A percentile compares a stretch with the other conserved stretches of the same genome.
phyloP scores from a whole-genome alignment of 2,329 filamentous ascomycete genomes.

The Aspergillus melleus region DNA sequence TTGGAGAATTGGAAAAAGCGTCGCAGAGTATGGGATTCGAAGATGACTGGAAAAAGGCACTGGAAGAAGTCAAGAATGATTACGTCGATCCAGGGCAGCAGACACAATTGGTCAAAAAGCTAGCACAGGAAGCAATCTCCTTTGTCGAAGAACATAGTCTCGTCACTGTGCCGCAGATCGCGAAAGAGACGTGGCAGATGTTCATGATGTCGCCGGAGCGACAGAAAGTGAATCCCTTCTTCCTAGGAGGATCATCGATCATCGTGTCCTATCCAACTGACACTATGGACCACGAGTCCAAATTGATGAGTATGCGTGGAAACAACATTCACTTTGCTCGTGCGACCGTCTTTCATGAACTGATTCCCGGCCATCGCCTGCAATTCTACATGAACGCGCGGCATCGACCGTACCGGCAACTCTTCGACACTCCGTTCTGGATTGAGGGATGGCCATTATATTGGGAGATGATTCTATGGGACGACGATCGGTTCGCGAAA shows the following conservation, averaged over 20 bases:
- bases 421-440: conserved; percentile 61
- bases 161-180: conserved; percentile 56
- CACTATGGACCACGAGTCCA: conserved; percentile 45
- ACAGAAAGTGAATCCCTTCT: conserved; percentile 61
- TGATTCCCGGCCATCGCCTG: conserved; percentile 52
- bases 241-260: conserved; percentile 57
- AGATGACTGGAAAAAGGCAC: conserved; percentile 53
- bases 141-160: conserved; percentile 57
- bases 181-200: conserved; percentile 56
- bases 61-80: conserved; percentile 58
- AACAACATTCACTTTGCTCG: conserved; percentile 60
- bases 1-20: conserved; percentile 55
- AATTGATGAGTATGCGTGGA: conserved; percentile 61
- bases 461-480: conserved; percentile 62
- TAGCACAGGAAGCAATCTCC: conserved; percentile 52
- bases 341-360: conserved; percentile 62
- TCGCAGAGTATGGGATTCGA: conserved; percentile 51
- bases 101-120: conserved; percentile 51
- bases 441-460: conserved; percentile 64
- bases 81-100: conserved; percentile 58
- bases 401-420: conserved; percentile 49
- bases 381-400: conserved; percentile 54
- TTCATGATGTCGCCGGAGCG: conserved; percentile 56
- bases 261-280: conserved; percentile 56
- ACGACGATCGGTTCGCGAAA: conserved; percentile 52